Evolutionary conservation across 352 stramenopile genomes (phyloP), one percentile per base, ranked within the genome.

Genomic region (Globisporangium yorkense): DNA sequence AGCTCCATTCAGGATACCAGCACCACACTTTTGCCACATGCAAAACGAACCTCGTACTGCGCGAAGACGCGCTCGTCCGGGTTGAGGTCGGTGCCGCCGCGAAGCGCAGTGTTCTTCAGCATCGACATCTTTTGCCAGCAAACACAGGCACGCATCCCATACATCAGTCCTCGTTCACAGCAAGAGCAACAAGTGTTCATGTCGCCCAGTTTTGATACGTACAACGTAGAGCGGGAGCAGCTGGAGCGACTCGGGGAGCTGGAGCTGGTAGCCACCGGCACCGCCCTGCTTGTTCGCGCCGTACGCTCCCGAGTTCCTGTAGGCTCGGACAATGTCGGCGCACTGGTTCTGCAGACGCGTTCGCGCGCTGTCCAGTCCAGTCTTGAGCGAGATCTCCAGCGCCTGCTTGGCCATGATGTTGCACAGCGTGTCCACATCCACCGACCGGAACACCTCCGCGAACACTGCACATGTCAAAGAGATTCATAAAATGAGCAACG

Each of bases 91-190:
- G 85, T 97, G 21, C 96, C 97, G 57, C 97, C 97, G 60, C 97
- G 87, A 62, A 99, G 96, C 3, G 94, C 91, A 24, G 96, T 84
- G 78, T 97, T 98, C 81, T 99, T 99, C 71, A 98, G 88, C 52
- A 99, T 71, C 37, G 96, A 96, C 87, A 99, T 97, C 72, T 96
- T 55, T 12, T 13, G 37, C 44, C 56, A 27, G n/a, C 29, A 52
- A 7, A 57, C 10, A 55, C 33, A 67, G 15, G 39, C 13, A 12
- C 15, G 24, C 29, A 41, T n/a, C 6, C 24, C 6, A 13, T 15
- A 13, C 12, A 12, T 43, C 37, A 43, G 37, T 18, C 5, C 13
- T 43, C 33, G 6, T 9, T 39, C 8, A 39, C 33, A 47, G 16
- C 43, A 47, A 4, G 21, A 33, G 46, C 24, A 15, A 49, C 44